Evolutionary conservation across 805 yeast species (phyloP).

Genomic region (Cyberlindnera mrakii): DNA sequence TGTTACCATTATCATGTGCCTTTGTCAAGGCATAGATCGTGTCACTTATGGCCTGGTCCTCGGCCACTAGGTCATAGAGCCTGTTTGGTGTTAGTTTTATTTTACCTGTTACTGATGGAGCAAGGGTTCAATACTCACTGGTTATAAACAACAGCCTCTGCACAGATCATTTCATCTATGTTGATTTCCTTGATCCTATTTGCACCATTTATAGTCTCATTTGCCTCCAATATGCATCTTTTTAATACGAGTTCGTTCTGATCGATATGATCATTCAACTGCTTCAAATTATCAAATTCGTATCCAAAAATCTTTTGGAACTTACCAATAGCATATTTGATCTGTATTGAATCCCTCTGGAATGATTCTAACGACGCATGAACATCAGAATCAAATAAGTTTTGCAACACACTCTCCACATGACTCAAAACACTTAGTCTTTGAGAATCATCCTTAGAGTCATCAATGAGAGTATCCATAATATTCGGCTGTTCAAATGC

Average conservation of each 20-base stretch:
- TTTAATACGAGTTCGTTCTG: constrained; percentile 25
- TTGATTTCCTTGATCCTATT: constrained; percentile 26
- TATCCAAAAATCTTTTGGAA: constrained; percentile 30
- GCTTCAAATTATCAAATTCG: constrained; percentile 27
- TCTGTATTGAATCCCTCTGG: constrained; percentile 18
- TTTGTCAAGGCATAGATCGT: constrained; percentile 53
- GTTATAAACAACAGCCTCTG: constrained; percentile 46
- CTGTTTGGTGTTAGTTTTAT: constrained; percentile 5
- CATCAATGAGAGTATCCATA: constrained; percentile 10
- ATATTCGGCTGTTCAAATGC: constrained; percentile 21
- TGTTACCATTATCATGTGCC: constrained; percentile 42
- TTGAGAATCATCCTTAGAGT: constrained; percentile 1
- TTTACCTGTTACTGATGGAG: not conserved
- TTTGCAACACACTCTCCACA: constrained; percentile 19
- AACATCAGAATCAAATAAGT: constrained; percentile 19
- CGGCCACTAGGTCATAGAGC: constrained; percentile 55
- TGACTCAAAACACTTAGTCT: constrained; percentile 4
- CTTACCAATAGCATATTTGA: constrained; percentile 30
- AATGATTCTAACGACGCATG: constrained; percentile 17
- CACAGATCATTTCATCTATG: constrained; percentile 39
- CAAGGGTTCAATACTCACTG: constrained; percentile 30
- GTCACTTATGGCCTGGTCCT: constrained; percentile 68
- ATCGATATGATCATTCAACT: constrained; percentile 21
- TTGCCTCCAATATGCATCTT: constrained; percentile 25
- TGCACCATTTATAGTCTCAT: constrained; percentile 28